Conservation (phyloP, 2,329 filamentous ascomycete species). For the Fusarium sp. region DNA sequence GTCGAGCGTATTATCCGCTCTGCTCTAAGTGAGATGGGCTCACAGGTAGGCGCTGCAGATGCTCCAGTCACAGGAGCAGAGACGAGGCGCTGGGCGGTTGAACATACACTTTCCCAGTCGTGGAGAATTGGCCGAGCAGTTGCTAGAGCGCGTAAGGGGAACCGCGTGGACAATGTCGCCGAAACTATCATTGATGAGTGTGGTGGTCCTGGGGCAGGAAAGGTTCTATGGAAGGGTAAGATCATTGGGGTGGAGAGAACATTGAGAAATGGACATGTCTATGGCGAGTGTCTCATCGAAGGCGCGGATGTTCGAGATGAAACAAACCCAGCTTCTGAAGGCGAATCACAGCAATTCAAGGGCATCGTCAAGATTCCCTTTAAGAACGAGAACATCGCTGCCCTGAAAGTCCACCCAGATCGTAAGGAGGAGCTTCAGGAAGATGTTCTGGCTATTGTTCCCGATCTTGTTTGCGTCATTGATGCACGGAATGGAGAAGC, state of each 20-base stretch:
- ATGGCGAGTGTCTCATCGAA: conserved; percentile 69
- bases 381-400: conserved; percentile 80
- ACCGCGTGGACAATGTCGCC: conserved; percentile 64
- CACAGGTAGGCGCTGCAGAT: conserved; percentile 61
- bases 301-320: conserved; percentile 56
- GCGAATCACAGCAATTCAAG: conserved; percentile 45
- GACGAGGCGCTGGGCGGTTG: conserved; percentile 62
- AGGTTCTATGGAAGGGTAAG: conserved; percentile 72
- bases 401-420: conserved; percentile 52
- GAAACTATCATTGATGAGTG: conserved; percentile 69
- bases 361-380: conserved; percentile 73
- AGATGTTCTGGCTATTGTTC: conserved; percentile 63
- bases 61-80: conserved; percentile 61
- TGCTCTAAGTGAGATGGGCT: conserved; percentile 67
- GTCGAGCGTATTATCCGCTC: conserved; percentile 63
- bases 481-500: conserved; percentile 67
- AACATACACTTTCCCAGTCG: conserved; percentile 63
- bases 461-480: conserved; percentile 66
- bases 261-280: conserved; percentile 67
- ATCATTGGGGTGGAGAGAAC: conserved; percentile 69
- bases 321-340: conserved; percentile 15
- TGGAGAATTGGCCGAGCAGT: conserved; percentile 72
- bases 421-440: conserved; percentile 53
- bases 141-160: conserved; percentile 60
- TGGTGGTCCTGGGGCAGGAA: conserved; percentile 63